Evolutionary conservation across 768 basidiomycete species (phyloP), one percentile per base, ranked within the genome.

Genomic region (Boletus sp.): DNA sequence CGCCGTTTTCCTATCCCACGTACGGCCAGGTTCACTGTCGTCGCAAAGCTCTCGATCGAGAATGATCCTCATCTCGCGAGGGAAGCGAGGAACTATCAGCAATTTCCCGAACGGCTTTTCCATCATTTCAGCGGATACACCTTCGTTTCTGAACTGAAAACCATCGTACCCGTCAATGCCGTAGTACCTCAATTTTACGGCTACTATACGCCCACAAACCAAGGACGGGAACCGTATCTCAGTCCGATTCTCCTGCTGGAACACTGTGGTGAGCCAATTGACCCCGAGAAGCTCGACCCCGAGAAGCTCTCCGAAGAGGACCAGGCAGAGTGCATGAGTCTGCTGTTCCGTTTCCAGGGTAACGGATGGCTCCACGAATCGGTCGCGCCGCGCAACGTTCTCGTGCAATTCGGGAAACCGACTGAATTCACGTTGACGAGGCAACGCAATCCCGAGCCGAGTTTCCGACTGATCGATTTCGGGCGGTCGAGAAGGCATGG

Each of bases 101-200:
- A 41, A 0, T 70, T 71, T 17, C 69, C 72, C 1, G 61, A 65
- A 3, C 71, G 56, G 24, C 64, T 24, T 24, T 72, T 72, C 47
- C 41, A 62, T n/a, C 59, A 71, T 37, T 69, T 63, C 39, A 57
- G 56, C 8, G 69, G 65, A 33, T 69, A 71, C 37, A 72, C 66
- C 5, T 9, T 64, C 50, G 28, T 67, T 0, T 1, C 4, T 2
- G 69, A 68, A 15, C 30, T 82, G 6, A 67, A 69, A 30, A 62
- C 76, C 57, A 78, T 83, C 0, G 75, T 78, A 0, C 81, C 82
- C 3, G 71, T 80, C 4, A 71, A 75, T 7, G 76, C 86, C 0
- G 45, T 86, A 47, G 80, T 83, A 4, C 85, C 86, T 0, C 83
- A 85, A 65, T 87, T 80, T 67, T 87, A 83, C 59, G 85, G 87